A percentile compares a stretch with the other conserved stretches of the same genome.
These are phyloP conservation scores for Mycena capillaripes DNA, from an alignment of 768 basidiomycete genomes.

Conservation along the genomic window DNA sequence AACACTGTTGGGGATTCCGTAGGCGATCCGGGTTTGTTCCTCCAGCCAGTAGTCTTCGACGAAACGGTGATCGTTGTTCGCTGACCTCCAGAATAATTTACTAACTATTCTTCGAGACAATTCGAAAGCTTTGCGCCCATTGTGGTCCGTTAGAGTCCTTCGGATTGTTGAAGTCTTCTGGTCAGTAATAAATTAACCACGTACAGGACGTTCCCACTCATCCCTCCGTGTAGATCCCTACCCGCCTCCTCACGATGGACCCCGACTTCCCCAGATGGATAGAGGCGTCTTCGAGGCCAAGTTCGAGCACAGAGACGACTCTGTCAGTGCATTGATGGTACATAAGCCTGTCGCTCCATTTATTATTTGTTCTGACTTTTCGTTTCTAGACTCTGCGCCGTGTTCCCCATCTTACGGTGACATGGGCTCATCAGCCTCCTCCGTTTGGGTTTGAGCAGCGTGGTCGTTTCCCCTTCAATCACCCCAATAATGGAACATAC, in stretches of 20 bases:
- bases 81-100: not conserved
- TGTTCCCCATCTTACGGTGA: conserved; percentile 79
- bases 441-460: conserved; percentile 37
- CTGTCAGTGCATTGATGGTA: conserved; percentile 80
- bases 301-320: conserved; percentile 84
- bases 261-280: conserved; percentile 71
- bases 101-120: conserved; percentile 52
- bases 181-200: conserved; percentile 24
- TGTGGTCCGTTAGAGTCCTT: conserved; percentile 80
- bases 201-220: not conserved
- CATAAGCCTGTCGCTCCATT: conserved; percentile 30
- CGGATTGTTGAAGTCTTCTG: conserved; percentile 44
- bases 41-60: conserved; percentile 73
- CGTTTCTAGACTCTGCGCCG: conserved; percentile 74
- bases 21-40: conserved; percentile 54
- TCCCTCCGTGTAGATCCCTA: conserved; percentile 38
- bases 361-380: conserved; percentile 7
- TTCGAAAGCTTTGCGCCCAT: conserved; percentile 64
- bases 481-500: conserved; percentile 42
- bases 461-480: conserved; percentile 26
- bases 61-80: conserved; percentile 59
- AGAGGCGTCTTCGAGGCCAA: conserved; percentile 80
- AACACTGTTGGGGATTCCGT: conserved; percentile 34
- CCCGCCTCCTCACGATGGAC: conserved; percentile 70
- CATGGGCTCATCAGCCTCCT: conserved; percentile 81